Evolutionary conservation across 352 stramenopile genomes (phyloP), one percentile per base, ranked within the genome.

Genomic region (Phytopythium litorale): DNA sequence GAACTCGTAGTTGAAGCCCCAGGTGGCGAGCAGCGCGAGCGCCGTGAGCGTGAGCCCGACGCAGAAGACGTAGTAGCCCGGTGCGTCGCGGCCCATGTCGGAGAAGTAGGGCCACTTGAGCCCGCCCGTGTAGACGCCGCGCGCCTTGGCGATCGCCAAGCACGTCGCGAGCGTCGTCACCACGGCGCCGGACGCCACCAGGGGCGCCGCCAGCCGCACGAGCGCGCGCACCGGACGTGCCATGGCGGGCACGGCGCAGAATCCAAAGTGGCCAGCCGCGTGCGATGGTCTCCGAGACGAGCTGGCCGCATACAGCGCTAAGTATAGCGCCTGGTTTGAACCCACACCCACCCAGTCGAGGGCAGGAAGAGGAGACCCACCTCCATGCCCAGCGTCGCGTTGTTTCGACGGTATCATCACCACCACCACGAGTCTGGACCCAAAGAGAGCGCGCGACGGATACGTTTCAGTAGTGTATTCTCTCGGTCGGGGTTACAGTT

Each of bases 1-100:
- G 70, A 82, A 87, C 32, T 84, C 61, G 60, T 70, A 77, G 66
- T 88, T 90, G 57, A 80, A 86, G 57, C 62, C 61, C 76, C 78
- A 87, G 32, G 75, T 83, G 40, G 56, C 62, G 7, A 57, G 35
- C n/a, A 87, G 48, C 18, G 68, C 59, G 51, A 79, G 54, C 7
- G 78, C 75, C 23, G 66, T 64, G 55, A 74, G 51, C 33, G 68
- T 66, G 16, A 84, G 69, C 7, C 78, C 75, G 50, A 80, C 56
- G 42, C 71, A 81, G 64, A 87, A 87, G 18, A 82, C 64, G 38
- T 80, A 75, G 65, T 87, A 86, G 8, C 72, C 77, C 11, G 80
- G 80, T 13, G 70, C 65, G 49, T 88, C 80, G 59, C 80, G 78
- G 35, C 80, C 78, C 65, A 87, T 74, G 64, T 48, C 42, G 42